These are phyloP conservation scores for Fereydounia khargensis DNA, from an alignment of 1,284 basidiomycete species.

Conservation along the genomic window DNA sequence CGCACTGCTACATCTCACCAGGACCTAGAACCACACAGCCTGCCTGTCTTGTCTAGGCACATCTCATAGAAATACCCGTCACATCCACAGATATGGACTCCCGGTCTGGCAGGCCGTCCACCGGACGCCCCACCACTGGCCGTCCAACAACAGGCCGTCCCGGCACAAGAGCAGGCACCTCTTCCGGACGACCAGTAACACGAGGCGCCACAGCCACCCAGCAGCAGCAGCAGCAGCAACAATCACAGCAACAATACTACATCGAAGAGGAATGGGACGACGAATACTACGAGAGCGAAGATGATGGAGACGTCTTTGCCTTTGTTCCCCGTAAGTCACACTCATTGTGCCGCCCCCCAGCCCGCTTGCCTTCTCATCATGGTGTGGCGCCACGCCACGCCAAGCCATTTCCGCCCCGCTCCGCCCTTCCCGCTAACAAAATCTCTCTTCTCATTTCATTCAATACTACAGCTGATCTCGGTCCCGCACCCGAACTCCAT, in stretches of 20 bases:
- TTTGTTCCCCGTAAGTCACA: slow-evolving; percentile 40
- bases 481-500: slow-evolving; percentile 27
- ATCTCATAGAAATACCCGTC: too few species aligned
- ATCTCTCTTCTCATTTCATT: not conserved
- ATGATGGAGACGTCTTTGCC: slow-evolving; percentile 54
- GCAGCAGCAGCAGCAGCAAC: slow-evolving; percentile 2
- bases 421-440: not conserved
- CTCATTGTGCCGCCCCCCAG: not conserved
- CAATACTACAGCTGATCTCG: slow-evolving; percentile 14
- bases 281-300: slow-evolving; percentile 43
- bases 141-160: slow-evolving; percentile 23
- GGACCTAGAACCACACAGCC: too few species aligned
- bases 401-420: too few species aligned
- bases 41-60: too few species aligned
- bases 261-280: slow-evolving; percentile 42
- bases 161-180: slow-evolving; percentile 21
- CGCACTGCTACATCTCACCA: too few species aligned
- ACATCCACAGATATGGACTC: not conserved
- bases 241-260: slow-evolving; percentile 12
- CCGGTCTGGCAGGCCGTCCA: slow-evolving; percentile 2
- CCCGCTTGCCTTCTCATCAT: not conserved
- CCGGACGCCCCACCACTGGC: slow-evolving; percentile 19
- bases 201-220: slow-evolving; percentile 11
- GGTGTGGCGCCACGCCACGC: too few species aligned
- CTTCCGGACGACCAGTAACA: slow-evolving; percentile 13